Percentiles rank a stretch among this genome's conserved stretches.
Conservation (phyloP, 1,284 basidiomycete species). For the Cryptococcus maquisensis region DNA sequence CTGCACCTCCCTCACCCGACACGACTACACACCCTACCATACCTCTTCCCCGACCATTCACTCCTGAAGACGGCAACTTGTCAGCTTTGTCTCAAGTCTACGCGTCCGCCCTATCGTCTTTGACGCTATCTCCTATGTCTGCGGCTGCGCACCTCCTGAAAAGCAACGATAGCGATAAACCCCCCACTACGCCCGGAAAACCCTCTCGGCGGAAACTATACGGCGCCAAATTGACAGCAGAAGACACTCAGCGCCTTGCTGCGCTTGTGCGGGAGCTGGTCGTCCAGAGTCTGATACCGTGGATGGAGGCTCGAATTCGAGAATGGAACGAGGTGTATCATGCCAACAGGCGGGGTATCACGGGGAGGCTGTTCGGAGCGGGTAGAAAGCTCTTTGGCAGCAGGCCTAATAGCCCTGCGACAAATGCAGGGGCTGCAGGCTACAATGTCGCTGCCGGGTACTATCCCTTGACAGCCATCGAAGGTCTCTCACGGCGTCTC, state of each 20-base stretch:
- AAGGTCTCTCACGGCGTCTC: constrained; percentile 58
- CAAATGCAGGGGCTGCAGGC: constrained; percentile 25
- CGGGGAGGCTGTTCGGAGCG: constrained; percentile 79
- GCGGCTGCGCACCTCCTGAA: constrained; percentile 18
- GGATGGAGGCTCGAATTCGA: constrained; percentile 90
- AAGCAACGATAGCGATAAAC: constrained; percentile 10
- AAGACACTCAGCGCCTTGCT: constrained; percentile 74
- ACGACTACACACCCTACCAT: constrained; percentile 28
- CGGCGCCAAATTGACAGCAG: constrained; percentile 57
- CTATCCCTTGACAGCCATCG: constrained; percentile 50
- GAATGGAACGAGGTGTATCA: constrained; percentile 94
- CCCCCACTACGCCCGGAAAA: constrained; percentile 11
- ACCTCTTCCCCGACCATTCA: constrained; percentile 30
- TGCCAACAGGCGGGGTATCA: constrained; percentile 77
- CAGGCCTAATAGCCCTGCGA: constrained; percentile 40
- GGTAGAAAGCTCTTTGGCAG: constrained; percentile 54
- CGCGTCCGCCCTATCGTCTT: constrained; percentile 37
- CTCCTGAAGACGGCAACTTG: constrained; percentile 23
- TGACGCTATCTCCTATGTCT: constrained; percentile 36
- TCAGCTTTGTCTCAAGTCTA: constrained; percentile 40
- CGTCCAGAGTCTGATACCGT: constrained; percentile 85
- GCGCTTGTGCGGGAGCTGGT: constrained; percentile 85
- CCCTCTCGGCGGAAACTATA: constrained; percentile 28
- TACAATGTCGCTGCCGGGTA: constrained; percentile 45
- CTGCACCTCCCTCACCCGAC: constrained; percentile 22